Conservation (phyloP, 805 yeast species). For the Ogataea pilisensis region DNA sequence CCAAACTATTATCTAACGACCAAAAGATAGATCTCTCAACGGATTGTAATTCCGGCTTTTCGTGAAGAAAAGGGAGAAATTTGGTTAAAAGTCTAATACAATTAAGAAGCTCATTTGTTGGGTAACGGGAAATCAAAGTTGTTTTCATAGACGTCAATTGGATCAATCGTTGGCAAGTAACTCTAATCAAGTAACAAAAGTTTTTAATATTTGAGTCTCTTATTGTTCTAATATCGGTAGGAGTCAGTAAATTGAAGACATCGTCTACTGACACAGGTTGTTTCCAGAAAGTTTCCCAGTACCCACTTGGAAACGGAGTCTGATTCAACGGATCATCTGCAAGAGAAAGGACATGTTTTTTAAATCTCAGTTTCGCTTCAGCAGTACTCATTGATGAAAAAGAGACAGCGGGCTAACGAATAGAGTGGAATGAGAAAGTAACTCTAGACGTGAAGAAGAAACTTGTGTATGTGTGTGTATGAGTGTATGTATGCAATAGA, state of each 20-base stretch:
- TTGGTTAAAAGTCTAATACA: slow-evolving; percentile 63
- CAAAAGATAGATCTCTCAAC: slow-evolving; percentile 40
- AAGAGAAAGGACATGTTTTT: slow-evolving; percentile 56
- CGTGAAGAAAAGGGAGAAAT: slow-evolving; percentile 65
- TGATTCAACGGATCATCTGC: slow-evolving; percentile 42
- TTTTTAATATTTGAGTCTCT: slow-evolving; percentile 55
- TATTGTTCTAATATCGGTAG: slow-evolving; percentile 54
- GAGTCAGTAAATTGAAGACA: slow-evolving; percentile 52
- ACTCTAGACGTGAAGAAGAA: background rate
- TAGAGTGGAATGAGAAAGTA: no score
- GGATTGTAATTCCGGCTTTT: slow-evolving; percentile 37
- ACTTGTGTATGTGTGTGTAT: background rate
- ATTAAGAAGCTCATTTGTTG: slow-evolving; percentile 43
- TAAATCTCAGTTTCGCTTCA: slow-evolving; percentile 62
- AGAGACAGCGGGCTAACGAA: background rate
- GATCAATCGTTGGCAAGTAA: slow-evolving; percentile 33
- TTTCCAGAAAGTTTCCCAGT: slow-evolving; percentile 44
- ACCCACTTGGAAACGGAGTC: slow-evolving; percentile 32
- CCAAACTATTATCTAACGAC: slow-evolving; percentile 29
- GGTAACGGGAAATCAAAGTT: slow-evolving; percentile 21
- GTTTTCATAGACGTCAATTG: slow-evolving; percentile 19
- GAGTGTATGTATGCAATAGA: slow-evolving; percentile 1
- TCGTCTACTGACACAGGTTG: slow-evolving; percentile 52
- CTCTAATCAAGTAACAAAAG: slow-evolving; percentile 49
- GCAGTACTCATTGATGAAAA: slow-evolving; percentile 58